A percentile compares a stretch with the other conserved stretches of the same genome.
Evolutionary conservation across 1,284 basidiomycete genomes (phyloP).

Genomic region (Nidula niveotomentosa): DNA sequence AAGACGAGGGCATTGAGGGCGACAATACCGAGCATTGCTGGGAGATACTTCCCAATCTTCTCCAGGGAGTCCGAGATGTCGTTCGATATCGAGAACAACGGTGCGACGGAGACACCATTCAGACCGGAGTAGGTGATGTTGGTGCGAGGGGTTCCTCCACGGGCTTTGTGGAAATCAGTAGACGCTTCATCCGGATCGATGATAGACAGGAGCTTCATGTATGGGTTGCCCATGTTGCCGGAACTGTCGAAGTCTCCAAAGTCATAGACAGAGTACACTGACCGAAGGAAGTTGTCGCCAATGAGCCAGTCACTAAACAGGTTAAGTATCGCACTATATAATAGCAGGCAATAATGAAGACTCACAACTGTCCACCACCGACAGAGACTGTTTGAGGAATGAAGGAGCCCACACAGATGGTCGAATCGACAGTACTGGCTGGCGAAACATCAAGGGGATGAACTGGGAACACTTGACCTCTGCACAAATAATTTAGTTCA

Average conservation of each 20-base stretch:
- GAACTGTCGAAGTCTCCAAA: slow-evolving; percentile 75
- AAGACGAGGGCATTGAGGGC: slow-evolving; percentile 72
- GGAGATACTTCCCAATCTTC: slow-evolving; percentile 61
- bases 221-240: slow-evolving; percentile 69
- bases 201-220: slow-evolving; percentile 70
- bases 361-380: slow-evolving; percentile 62
- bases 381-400: slow-evolving; percentile 61
- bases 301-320: slow-evolving; percentile 70
- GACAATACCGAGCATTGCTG: slow-evolving; percentile 68
- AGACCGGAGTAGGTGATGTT: slow-evolving; percentile 69
- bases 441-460: slow-evolving; percentile 75
- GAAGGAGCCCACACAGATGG: slow-evolving; percentile 70
- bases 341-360: slow-evolving; percentile 12
- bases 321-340: neutral
- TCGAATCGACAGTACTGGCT: slow-evolving; percentile 37
- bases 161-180: slow-evolving; percentile 60
- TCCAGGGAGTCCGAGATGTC: slow-evolving; percentile 56
- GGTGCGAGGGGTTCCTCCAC: slow-evolving; percentile 60
- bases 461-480: slow-evolving; percentile 66
- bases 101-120: slow-evolving; percentile 39
- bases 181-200: slow-evolving; percentile 69
- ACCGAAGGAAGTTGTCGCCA: slow-evolving; percentile 81
- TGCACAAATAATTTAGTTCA: slow-evolving; percentile 22
- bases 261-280: slow-evolving; percentile 83
- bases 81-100: slow-evolving; percentile 50